Conservation (phyloP, 2,329 filamentous ascomycete genomes). For the Diplocarpon mali region DNA sequence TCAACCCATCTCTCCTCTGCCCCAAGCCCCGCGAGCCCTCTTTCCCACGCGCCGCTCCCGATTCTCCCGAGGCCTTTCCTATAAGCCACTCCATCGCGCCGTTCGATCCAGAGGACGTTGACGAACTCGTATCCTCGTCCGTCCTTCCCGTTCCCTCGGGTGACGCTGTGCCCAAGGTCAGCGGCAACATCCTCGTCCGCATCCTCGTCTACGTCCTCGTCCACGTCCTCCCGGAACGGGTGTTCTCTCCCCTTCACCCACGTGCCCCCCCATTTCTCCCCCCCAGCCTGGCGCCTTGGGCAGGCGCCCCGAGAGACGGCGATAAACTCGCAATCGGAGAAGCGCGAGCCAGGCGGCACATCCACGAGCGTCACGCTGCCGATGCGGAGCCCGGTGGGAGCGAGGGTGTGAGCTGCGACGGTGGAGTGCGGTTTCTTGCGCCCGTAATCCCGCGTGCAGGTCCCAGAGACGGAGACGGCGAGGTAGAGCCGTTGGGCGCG, state of each 20-base stretch:
- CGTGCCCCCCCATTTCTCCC: background rate
- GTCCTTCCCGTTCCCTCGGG: no score
- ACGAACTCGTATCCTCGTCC: background rate
- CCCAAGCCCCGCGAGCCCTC: background rate
- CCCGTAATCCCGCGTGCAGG: background rate
- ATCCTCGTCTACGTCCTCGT: conserved; percentile 1
- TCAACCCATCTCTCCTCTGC: background rate
- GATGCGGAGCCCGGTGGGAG: background rate
- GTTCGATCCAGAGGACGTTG: conserved; percentile 3
- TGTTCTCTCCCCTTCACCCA: background rate
- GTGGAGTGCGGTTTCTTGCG: background rate
- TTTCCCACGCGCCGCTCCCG: background rate
- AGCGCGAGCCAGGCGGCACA: background rate
- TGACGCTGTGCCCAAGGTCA: no score
- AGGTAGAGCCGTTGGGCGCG: background rate
- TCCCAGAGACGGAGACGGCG: background rate
- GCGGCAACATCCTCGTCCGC: background rate
- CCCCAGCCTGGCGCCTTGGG: background rate
- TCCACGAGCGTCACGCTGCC: background rate
- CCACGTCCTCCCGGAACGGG: background rate
- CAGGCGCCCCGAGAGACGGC: background rate
- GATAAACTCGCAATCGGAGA: background rate
- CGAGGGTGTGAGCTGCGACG: background rate
- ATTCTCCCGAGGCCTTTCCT: background rate
- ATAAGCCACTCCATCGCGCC: background rate